A percentile compares a stretch with the other conserved stretches of the same genome.
These are phyloP conservation scores for Rhynchosporium agropyri DNA, from an alignment of 2,329 filamentous ascomycete genomes.

Conservation along the genomic window DNA sequence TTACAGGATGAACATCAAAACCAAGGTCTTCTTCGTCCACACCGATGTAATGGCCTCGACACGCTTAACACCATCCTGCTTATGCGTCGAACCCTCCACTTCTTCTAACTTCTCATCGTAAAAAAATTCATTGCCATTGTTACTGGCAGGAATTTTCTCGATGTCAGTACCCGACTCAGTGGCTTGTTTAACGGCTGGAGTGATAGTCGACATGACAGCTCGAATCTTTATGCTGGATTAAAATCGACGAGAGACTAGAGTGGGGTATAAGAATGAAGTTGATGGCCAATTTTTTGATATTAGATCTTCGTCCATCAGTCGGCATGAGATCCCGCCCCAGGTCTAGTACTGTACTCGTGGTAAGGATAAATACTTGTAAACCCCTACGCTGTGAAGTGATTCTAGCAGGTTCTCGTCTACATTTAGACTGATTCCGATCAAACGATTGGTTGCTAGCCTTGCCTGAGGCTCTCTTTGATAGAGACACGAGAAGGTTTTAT, in stretches of 20 bases:
- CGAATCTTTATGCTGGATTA: not conserved
- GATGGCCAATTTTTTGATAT: constrained; percentile 1
- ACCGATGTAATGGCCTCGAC: constrained; percentile 54
- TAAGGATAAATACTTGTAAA: too few species aligned
- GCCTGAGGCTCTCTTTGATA: too few species aligned
- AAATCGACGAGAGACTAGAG: not conserved
- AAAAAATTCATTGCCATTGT: not conserved
- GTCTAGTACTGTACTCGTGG: not conserved
- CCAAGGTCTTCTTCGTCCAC: constrained; percentile 51
- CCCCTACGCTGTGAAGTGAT: too few species aligned
- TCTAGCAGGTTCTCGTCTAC: too few species aligned
- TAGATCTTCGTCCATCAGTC: constrained; percentile 6
- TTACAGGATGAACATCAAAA: constrained; percentile 50
- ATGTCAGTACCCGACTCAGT: not conserved
- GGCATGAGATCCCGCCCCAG: not conserved
- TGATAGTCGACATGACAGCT: not conserved
- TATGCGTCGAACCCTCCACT: constrained; percentile 17
- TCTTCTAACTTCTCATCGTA: constrained; percentile 1
- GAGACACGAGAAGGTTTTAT: not conserved
- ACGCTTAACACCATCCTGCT: constrained; percentile 48
- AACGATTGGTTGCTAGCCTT: too few species aligned
- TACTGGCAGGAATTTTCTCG: constrained; percentile 7
- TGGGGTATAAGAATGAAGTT: not conserved
- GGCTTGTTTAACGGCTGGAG: not conserved
- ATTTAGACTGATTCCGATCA: too few species aligned